These are phyloP conservation scores for Saccharomycopsis vini DNA, from an alignment of 805 yeast genomes.

Conservation along the genomic window DNA sequence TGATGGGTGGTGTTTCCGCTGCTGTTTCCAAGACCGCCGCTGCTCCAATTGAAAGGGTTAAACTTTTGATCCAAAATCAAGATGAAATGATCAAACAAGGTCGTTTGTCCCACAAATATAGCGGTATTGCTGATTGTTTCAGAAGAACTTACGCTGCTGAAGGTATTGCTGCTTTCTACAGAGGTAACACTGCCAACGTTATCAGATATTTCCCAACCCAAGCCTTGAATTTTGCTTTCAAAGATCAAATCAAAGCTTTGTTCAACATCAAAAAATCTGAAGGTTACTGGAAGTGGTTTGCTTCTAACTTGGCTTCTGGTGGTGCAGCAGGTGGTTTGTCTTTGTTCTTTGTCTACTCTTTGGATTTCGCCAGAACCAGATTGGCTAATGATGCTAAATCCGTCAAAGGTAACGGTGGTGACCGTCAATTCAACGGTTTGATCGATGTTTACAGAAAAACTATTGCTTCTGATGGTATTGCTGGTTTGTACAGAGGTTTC, in stretches of 20 bases:
- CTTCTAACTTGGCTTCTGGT: slow-evolving; percentile 98
- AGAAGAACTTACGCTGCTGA: slow-evolving; percentile 87
- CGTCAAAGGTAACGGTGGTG: slow-evolving; percentile 65
- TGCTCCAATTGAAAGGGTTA: slow-evolving; percentile 96
- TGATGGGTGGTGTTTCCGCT: slow-evolving; percentile 99
- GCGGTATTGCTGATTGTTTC: slow-evolving; percentile 91
- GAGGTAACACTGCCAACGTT: slow-evolving; percentile 99
- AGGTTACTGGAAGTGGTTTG: slow-evolving; percentile 88
- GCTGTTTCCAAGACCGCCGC: slow-evolving; percentile 98
- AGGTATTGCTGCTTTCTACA: slow-evolving; percentile 92
- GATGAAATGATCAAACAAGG: slow-evolving; percentile 98
- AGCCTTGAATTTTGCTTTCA: slow-evolving; percentile 97
- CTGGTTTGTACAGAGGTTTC: slow-evolving; percentile 99
- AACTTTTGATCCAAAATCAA: slow-evolving; percentile 93
- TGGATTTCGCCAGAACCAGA: slow-evolving; percentile 98
- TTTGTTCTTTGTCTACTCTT: slow-evolving; percentile 86
- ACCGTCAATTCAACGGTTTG: slow-evolving; percentile 95
- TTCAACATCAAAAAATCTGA: slow-evolving; percentile 97
- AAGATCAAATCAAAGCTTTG: slow-evolving; percentile 91
- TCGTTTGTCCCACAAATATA: slow-evolving; percentile 77
- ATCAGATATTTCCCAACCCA: slow-evolving; percentile 99
- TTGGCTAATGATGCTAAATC: slow-evolving; percentile 97
- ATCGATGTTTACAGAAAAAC: slow-evolving; percentile 95
- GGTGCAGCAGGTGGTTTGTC: slow-evolving; percentile 98
- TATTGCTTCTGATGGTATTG: slow-evolving; percentile 89